Percentiles rank a stretch among this genome's conserved stretches.
phyloP scores from a whole-genome alignment of 805 yeast species.

The Ogataea zsoltii region DNA sequence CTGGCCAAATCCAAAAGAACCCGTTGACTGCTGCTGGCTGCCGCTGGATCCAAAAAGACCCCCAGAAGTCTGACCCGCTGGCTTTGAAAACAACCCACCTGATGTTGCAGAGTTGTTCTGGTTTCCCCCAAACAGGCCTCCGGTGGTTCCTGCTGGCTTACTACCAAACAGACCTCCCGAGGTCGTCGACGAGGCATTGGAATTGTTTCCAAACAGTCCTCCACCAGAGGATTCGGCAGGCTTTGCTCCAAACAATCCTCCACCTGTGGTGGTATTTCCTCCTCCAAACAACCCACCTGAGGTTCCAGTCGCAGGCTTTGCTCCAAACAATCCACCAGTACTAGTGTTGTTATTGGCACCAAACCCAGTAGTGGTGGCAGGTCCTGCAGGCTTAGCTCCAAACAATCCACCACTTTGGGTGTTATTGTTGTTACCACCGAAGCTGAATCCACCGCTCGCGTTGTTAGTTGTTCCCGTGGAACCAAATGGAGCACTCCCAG shows the following conservation, averaged over 20 bases:
- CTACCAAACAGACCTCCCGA: slow-evolving; percentile 46
- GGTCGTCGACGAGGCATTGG: slow-evolving; percentile 13
- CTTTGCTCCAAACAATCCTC: slow-evolving; percentile 31
- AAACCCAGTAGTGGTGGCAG: slow-evolving; percentile 24
- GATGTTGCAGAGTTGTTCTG: slow-evolving; percentile 1
- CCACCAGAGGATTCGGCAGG: slow-evolving; percentile 15
- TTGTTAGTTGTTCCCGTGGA: slow-evolving; percentile 7
- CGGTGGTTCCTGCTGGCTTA: slow-evolving; percentile 26
- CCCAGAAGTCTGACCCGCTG: slow-evolving; percentile 32
- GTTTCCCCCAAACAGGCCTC: slow-evolving; percentile 38
- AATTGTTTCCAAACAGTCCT: slow-evolving; percentile 14
- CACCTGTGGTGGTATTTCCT: slow-evolving; percentile 28
- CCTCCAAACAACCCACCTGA: slow-evolving; percentile 40
- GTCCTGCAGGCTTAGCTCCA: slow-evolving; percentile 32
- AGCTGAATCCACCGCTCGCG: slow-evolving; percentile 12
- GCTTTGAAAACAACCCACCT: slow-evolving; percentile 16
- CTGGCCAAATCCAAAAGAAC: slow-evolving; percentile 13
- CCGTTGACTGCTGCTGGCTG: slow-evolving; percentile 11
- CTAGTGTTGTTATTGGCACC: slow-evolving; percentile 8
- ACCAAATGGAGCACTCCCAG: slow-evolving; percentile 16
- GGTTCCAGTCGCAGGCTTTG: slow-evolving; percentile 17
- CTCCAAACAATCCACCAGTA: slow-evolving; percentile 43
- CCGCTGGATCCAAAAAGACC: slow-evolving; percentile 43
- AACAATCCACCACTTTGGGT: slow-evolving; percentile 40
- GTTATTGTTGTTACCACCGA: slow-evolving; percentile 18